A percentile compares a stretch with the other conserved stretches of the same genome.
Evolutionary conservation across 768 basidiomycete species (phyloP).

Genomic region (Naganishia onofrii): DNA sequence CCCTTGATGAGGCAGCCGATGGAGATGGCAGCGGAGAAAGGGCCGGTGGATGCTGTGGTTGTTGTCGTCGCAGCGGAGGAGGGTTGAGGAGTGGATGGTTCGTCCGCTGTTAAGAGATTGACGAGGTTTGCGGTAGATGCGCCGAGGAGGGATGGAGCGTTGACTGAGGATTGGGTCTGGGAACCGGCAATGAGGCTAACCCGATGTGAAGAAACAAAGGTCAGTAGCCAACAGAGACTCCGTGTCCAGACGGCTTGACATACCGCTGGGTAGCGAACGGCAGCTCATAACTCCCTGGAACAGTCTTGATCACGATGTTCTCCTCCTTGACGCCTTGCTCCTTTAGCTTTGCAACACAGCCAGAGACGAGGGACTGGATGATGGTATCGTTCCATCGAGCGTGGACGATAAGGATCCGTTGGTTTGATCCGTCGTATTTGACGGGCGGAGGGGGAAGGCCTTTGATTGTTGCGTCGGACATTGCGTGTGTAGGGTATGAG

Average conservation of each 20-base stretch:
- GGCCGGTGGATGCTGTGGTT: slow-evolving; percentile 53
- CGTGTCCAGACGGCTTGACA: no score
- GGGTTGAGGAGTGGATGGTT: slow-evolving; percentile 53
- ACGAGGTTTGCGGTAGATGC: slow-evolving; percentile 55
- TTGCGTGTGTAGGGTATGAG: slow-evolving; percentile 24
- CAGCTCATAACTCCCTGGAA: slow-evolving; percentile 93
- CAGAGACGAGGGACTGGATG: slow-evolving; percentile 78
- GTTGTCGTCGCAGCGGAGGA: slow-evolving; percentile 52
- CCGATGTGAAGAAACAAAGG: no score
- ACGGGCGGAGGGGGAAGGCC: slow-evolving; percentile 64
- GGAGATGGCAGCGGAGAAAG: slow-evolving; percentile 94
- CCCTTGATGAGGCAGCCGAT: slow-evolving; percentile 99
- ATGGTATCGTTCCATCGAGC: slow-evolving; percentile 91
- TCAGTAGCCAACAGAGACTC: no score
- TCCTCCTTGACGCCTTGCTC: slow-evolving; percentile 79
- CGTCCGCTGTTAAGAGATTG: slow-evolving; percentile 58
- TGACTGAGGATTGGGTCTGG: slow-evolving; percentile 72
- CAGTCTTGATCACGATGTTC: slow-evolving; percentile 86
- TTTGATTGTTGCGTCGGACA: slow-evolving; percentile 65
- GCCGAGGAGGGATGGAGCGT: slow-evolving; percentile 74
- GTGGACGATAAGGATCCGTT: slow-evolving; percentile 89
- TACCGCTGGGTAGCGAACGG: slow-evolving; percentile 81
- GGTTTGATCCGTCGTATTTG: slow-evolving; percentile 71
- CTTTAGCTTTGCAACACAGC: slow-evolving; percentile 74
- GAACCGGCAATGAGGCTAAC: slow-evolving; percentile 84